Conservation (phyloP, 345 rosid genomes). For the Psidium guajava region DNA sequence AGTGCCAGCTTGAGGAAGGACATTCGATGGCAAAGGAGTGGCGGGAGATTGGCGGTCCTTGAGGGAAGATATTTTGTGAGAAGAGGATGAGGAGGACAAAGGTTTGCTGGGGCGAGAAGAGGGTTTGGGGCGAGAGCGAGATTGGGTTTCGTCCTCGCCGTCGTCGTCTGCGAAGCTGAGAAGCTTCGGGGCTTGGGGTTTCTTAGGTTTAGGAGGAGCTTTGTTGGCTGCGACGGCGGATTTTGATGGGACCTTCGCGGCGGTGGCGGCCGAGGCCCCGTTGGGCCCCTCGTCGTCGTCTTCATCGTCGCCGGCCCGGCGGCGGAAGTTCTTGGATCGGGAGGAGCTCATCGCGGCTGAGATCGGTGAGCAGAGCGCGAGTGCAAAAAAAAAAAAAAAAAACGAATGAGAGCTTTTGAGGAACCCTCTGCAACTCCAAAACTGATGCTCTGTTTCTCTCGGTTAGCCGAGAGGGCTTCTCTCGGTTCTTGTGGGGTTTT, state of each 20-base stretch:
- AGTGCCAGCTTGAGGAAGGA: conserved; percentile 76
- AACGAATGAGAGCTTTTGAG: neutral
- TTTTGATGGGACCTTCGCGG: neutral
- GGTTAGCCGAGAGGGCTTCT: neutral
- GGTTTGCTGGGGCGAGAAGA: conserved; percentile 29
- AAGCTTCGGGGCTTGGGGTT: conserved; percentile 29
- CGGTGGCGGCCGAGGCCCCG: neutral
- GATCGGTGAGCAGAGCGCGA: neutral
- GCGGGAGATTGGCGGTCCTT: conserved; percentile 41
- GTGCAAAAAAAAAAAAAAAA: neutral
- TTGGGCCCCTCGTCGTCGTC: conserved; percentile 12
- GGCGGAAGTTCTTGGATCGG: conserved; percentile 71
- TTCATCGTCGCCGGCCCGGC: conserved; percentile 45
- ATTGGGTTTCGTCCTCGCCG: conserved; percentile 4
- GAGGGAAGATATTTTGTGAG: conserved; percentile 44
- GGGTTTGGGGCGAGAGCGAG: conserved; percentile 14
- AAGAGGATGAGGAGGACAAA: conserved; percentile 22
- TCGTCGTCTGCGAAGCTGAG: conserved; percentile 94
- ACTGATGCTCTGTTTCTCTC: neutral
- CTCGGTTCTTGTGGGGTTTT: too few relatives aligned
- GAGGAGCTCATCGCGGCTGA: conserved; percentile 26
- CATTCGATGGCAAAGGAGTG: conserved; percentile 39
- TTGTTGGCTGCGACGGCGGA: neutral
- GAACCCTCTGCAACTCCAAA: too few relatives aligned
- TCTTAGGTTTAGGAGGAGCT: conserved; percentile 17